These are phyloP conservation scores for Carpinus viminea DNA, from an alignment of 306 rosid species.

Conservation along the genomic window DNA sequence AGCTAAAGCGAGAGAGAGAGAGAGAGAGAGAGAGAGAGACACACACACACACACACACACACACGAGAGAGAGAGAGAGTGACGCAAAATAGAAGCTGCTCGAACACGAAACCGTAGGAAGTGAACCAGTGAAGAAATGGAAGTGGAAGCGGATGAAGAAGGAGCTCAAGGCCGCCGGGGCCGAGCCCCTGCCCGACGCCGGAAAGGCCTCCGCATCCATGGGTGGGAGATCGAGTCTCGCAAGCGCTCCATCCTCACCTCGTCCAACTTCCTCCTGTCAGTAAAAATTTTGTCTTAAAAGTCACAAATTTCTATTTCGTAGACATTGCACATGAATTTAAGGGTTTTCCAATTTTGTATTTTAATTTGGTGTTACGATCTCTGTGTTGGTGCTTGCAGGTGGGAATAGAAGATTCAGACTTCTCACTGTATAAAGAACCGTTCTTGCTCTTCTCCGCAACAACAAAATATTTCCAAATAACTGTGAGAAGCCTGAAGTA, in stretches of 20 bases:
- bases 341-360: neutral
- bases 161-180: conserved; percentile 84
- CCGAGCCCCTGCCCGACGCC: conserved; percentile 59
- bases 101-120: neutral
- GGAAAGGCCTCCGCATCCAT: conserved; percentile 68
- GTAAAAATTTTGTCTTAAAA: neutral
- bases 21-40: no score
- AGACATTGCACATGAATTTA: neutral
- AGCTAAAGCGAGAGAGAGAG: no score
- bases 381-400: no score
- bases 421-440: no score
- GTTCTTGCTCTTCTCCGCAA: no score
- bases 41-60: no score
- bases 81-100: neutral
- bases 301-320: neutral
- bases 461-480: no score
- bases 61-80: no score
- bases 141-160: conserved; percentile 66
- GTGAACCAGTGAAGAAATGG: conserved; percentile 44
- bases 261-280: conserved; percentile 57
- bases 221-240: conserved; percentile 90
- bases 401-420: no score
- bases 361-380: no score
- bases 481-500: no score
- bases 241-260: conserved; percentile 66